Percentiles rank a stretch among this genome's conserved stretches.
Conservation (phyloP, 495 filamentous ascomycete genomes). For the Hypoxylon perforatum region DNA sequence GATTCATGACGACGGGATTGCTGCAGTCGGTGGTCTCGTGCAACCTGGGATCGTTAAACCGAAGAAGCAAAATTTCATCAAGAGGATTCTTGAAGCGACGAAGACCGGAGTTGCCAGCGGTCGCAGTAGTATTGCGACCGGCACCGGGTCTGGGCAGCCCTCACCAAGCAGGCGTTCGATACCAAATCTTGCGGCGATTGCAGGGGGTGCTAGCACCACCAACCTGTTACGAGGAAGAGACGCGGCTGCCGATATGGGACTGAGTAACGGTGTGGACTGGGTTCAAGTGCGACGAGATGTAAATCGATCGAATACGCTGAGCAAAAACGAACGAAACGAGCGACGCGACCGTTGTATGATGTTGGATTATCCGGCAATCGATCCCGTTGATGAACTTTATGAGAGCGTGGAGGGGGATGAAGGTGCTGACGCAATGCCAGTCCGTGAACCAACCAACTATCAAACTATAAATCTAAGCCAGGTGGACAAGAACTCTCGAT, state of each 20-base stretch:
- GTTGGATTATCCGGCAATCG: conserved; percentile 88
- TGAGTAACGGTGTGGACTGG: conserved; percentile 80
- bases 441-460: conserved; percentile 87
- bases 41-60: conserved; percentile 71
- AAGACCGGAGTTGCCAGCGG: conserved; percentile 93
- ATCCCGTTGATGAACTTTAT: conserved; percentile 86
- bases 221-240: conserved; percentile 51
- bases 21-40: conserved; percentile 79
- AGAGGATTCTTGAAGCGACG: conserved; percentile 93
- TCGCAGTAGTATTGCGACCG: conserved; percentile 82
- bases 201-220: conserved; percentile 55
- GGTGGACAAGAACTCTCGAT: conserved; percentile 96
- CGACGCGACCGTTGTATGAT: conserved; percentile 93
- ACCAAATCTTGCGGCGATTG: conserved; percentile 59
- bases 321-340: conserved; percentile 85
- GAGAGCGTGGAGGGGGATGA: conserved; percentile 92
- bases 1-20: conserved; percentile 60
- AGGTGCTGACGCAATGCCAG: conserved; percentile 82
- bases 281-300: conserved; percentile 95
- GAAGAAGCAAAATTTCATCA: conserved; percentile 95
- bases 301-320: conserved; percentile 92
- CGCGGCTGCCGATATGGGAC: conserved; percentile 73
- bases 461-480: conserved; percentile 78
- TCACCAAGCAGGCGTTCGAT: conserved; percentile 43
- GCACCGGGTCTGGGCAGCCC: conserved; percentile 53